phyloP scores from a whole-genome alignment of 257 asterid species.

The Apocynum venetum region DNA sequence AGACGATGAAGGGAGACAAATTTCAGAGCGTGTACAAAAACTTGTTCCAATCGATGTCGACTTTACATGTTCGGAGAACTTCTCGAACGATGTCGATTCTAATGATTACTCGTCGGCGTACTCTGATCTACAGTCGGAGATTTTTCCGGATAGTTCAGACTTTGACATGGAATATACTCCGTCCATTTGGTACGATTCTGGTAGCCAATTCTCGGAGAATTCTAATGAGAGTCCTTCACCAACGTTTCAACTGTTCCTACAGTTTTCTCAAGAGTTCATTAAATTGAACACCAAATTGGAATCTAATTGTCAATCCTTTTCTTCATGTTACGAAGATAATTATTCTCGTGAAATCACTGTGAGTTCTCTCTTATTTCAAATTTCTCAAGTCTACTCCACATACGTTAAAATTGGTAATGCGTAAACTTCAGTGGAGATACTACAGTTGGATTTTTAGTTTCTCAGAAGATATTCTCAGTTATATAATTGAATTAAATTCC shows the following conservation, averaged over 20 bases:
- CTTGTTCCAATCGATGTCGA: conserved; percentile 36
- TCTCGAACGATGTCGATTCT: conserved; percentile 36
- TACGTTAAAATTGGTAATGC: background rate
- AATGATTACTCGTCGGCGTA: conserved; percentile 40
- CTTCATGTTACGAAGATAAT: conserved; percentile 19
- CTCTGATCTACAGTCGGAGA: conserved; percentile 36
- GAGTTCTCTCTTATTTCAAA: conserved; percentile 28
- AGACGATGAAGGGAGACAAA: conserved; percentile 28
- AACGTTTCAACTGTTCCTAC: conserved; percentile 55
- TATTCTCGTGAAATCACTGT: conserved; percentile 43
- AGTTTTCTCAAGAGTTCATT: conserved; percentile 62
- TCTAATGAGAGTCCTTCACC: conserved; percentile 59
- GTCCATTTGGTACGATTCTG: conserved; percentile 66
- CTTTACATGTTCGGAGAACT: conserved; percentile 75
- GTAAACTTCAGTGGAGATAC: background rate
- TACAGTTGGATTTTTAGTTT: background rate
- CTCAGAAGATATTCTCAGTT: background rate
- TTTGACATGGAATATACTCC: conserved; percentile 53
- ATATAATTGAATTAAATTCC: background rate
- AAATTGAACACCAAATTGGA: conserved; percentile 35
- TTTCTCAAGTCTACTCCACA: background rate
- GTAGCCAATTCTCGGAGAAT: conserved; percentile 85
- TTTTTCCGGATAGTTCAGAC: conserved; percentile 41
- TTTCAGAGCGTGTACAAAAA: conserved; percentile 8
- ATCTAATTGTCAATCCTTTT: background rate